Percentiles rank a stretch among this genome's conserved stretches.
Evolutionary conservation across 2,329 filamentous ascomycete genomes (phyloP).

Genomic region (Penicillium sclerotiorum): DNA sequence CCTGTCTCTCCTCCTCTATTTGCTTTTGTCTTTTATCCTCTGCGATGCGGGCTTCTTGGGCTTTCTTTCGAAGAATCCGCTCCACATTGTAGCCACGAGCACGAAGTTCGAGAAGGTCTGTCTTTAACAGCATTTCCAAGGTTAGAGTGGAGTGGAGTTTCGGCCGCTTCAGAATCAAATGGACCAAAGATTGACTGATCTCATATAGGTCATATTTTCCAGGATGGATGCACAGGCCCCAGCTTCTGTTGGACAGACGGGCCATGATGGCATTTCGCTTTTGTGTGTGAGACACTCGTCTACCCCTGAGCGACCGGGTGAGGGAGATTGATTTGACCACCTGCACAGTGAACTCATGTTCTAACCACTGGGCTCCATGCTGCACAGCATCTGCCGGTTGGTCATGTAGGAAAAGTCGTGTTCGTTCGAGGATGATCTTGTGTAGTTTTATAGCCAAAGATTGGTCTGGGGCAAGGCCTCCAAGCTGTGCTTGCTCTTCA

Average conservation of each 20-base stretch:
- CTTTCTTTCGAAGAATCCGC: constrained; percentile 85
- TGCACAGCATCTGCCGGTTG: constrained; percentile 77
- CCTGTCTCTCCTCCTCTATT: constrained; percentile 70
- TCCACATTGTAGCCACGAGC: constrained; percentile 95
- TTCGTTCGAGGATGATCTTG: constrained; percentile 82
- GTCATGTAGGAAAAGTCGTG: constrained; percentile 86
- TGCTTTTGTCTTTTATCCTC: constrained; percentile 77
- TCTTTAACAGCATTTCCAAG: constrained; percentile 85
- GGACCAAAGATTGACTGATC: constrained; percentile 83
- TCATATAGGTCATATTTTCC: constrained; percentile 82
- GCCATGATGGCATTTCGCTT: constrained; percentile 74
- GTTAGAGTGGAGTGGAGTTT: constrained; percentile 88
- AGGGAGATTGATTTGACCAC: constrained; percentile 78
- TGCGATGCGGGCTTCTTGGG: constrained; percentile 81
- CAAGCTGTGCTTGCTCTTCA: constrained; percentile 75
- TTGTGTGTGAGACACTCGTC: constrained; percentile 69
- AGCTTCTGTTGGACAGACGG: constrained; percentile 56
- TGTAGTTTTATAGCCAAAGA: constrained; percentile 68
- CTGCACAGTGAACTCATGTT: constrained; percentile 77
- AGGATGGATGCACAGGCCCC: constrained; percentile 75
- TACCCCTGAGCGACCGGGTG: constrained; percentile 72
- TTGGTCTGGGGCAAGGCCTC: constrained; percentile 67
- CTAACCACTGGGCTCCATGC: constrained; percentile 87
- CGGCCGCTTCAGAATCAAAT: constrained; percentile 76
- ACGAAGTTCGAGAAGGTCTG: constrained; percentile 78